Evolutionary conservation across 495 filamentous ascomycete species (phyloP), one percentile per base, ranked within the genome.

Genomic region (Neurospora cerealis): DNA sequence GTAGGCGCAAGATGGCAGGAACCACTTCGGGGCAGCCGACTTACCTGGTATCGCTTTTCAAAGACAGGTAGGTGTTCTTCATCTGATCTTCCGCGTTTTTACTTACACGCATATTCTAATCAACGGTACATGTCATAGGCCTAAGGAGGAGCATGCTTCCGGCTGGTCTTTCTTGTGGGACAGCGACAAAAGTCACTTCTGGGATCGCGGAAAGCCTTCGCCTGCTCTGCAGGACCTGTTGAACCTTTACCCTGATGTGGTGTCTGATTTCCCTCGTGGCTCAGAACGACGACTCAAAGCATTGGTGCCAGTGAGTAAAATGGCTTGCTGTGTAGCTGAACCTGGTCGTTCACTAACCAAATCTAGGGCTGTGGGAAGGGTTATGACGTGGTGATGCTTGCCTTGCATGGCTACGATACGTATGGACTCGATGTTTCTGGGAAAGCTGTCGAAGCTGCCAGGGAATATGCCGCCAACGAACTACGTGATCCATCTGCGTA

Each of bases 301-400:
- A 11, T 40, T 73, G 5, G 72, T 73, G 10, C 72, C 72, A 28
- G 72, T 73, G 69, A 40, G 48, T 37, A 21, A 17, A 39, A 39
- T 5, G 48, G 28, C 10, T 19, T 8, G 32, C 24, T 24, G 24
- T 37, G 36, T 34, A 36, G 21, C 21, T 24, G 46, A 3, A 24
- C 46, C 1, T 24, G 21, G 6, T 54, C 10, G 4, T 13, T 54
- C 72, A 69, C 15, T 69, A 5, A 15, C 70, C 32, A 21, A 3
- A 21, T 28, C 4, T 42, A 75, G 74, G 93, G 92, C 8, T 95
- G 93, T 76, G 93, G 92, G 5, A 86, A 88, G 70, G 93, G 91
- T 1, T 91, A 93, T 75, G 91, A 93, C 80, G 88, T 92, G 5
- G 83, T 90, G 41, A 83, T 93, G 74, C 83, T 93, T n/a, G 87